Percentiles rank a stretch among this genome's conserved stretches.
These are phyloP conservation scores for Oryza meyeriana DNA, from an alignment of 176 grass and related monocot genomes.

Conservation along the genomic window DNA sequence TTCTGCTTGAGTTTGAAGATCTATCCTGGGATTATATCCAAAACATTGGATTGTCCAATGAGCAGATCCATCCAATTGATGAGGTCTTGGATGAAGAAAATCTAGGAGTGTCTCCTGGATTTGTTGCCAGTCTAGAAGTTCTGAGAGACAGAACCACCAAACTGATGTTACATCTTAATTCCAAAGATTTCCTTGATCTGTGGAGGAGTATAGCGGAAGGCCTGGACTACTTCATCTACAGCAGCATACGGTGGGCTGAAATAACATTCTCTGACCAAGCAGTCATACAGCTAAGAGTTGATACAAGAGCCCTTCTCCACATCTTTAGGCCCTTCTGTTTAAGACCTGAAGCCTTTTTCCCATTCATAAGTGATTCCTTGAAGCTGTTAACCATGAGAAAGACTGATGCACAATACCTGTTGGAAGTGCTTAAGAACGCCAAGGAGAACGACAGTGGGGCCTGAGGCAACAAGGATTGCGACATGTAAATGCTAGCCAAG, in stretches of 20 bases:
- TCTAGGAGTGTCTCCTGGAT: slow-evolving; percentile 50
- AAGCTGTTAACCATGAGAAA: slow-evolving; percentile 56
- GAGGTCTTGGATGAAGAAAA: slow-evolving; percentile 56
- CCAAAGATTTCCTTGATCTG: slow-evolving; percentile 90
- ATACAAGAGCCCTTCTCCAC: slow-evolving; percentile 57
- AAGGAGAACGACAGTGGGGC: slow-evolving; percentile 27
- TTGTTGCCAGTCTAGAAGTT: slow-evolving; percentile 59
- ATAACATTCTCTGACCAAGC: slow-evolving; percentile 51
- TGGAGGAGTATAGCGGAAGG: slow-evolving; percentile 94
- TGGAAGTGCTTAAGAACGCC: slow-evolving; percentile 50
- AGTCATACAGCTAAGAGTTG: slow-evolving; percentile 60
- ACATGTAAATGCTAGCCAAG: slow-evolving; percentile 62
- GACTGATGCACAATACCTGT: slow-evolving; percentile 43
- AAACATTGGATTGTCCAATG: slow-evolving; percentile 55
- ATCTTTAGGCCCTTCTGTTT: slow-evolving; percentile 75
- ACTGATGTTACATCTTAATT: slow-evolving; percentile 69
- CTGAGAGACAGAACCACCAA: slow-evolving; percentile 58
- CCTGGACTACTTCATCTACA: slow-evolving; percentile 75
- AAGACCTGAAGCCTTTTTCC: slow-evolving; percentile 75
- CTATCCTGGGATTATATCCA: slow-evolving; percentile 75
- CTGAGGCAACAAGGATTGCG: slow-evolving; percentile 48
- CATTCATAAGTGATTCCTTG: slow-evolving; percentile 60
- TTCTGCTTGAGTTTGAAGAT: slow-evolving; percentile 93
- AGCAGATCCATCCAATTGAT: slow-evolving; percentile 3
- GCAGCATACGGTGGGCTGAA: slow-evolving; percentile 57